Percentiles rank a stretch among this genome's conserved stretches.
Conservation (phyloP, 2,329 filamentous ascomycete species). For the Periconia sp. region DNA sequence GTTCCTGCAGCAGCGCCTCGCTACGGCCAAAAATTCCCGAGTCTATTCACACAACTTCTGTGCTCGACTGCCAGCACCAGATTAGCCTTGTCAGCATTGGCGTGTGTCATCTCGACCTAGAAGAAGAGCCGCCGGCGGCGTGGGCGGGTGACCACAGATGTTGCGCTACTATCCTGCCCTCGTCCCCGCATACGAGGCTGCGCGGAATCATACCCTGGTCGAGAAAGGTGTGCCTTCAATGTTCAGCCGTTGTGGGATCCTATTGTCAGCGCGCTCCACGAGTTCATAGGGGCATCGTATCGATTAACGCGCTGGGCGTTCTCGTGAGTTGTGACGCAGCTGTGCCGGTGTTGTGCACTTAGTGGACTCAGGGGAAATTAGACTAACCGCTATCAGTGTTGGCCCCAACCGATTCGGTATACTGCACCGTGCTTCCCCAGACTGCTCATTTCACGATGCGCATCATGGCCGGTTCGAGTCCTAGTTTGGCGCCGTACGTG, state of each 20-base stretch:
- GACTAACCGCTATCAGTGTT: slow-evolving; percentile 3
- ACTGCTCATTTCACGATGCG: slow-evolving; percentile 36
- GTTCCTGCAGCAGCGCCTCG: slow-evolving; percentile 8
- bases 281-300: slow-evolving; percentile 5
- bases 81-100: too few species aligned
- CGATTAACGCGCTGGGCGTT: slow-evolving; percentile 2
- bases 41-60: too few species aligned
- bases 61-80: too few species aligned
- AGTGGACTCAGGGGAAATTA: slow-evolving; percentile 19
- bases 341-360: slow-evolving; percentile 17
- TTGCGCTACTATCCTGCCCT: too few species aligned
- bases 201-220: not conserved
- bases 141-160: not conserved
- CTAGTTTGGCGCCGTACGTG: slow-evolving; percentile 22
- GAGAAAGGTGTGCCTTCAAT: not conserved
- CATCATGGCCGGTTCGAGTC: slow-evolving; percentile 30
- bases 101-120: not conserved
- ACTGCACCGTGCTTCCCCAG: slow-evolving; percentile 25
- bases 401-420: slow-evolving; percentile 3
- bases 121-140: not conserved
- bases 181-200: not conserved
- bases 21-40: too few species aligned
- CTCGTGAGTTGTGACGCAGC: slow-evolving; percentile 10
- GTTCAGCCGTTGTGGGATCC: too few species aligned
- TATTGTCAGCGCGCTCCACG: slow-evolving; percentile 3